A percentile compares a stretch with the other conserved stretches of the same genome.
Evolutionary conservation across 768 basidiomycete genomes (phyloP).

Genomic region (Pleurotus pulmonarius): DNA sequence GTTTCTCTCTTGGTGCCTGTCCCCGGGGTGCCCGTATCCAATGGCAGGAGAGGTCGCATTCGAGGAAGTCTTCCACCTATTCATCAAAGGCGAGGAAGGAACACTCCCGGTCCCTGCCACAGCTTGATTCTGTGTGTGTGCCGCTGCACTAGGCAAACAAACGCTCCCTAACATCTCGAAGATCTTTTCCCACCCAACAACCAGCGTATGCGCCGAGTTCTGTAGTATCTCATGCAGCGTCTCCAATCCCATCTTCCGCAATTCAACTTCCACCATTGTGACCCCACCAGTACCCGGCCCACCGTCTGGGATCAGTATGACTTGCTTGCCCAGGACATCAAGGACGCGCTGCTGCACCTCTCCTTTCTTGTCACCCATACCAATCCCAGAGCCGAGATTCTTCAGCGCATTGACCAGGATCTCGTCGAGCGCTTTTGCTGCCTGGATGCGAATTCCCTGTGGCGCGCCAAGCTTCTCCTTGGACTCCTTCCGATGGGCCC

Average conservation of each 20-base stretch:
- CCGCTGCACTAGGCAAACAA: slow-evolving; percentile 52
- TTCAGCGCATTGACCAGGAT: slow-evolving; percentile 76
- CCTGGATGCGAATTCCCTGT: slow-evolving; percentile 79
- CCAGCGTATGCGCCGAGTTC: slow-evolving; percentile 85
- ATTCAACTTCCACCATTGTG: slow-evolving; percentile 58
- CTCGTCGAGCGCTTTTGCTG: slow-evolving; percentile 83
- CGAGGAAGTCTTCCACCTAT: slow-evolving; percentile 20
- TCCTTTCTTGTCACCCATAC: slow-evolving; percentile 52
- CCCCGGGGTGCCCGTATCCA: slow-evolving; percentile 49
- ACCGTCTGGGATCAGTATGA: slow-evolving; percentile 46
- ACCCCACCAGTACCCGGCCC: slow-evolving; percentile 9
- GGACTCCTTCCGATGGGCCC: background rate
- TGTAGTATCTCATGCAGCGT: slow-evolving; percentile 89
- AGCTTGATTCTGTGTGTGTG: slow-evolving; percentile 38
- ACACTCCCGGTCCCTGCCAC: slow-evolving; percentile 30
- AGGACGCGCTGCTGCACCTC: slow-evolving; percentile 80
- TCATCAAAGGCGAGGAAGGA: slow-evolving; percentile 33
- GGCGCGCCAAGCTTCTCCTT: slow-evolving; percentile 45
- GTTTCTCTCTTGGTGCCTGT: slow-evolving; percentile 51
- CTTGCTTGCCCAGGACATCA: slow-evolving; percentile 79
- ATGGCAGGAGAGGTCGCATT: slow-evolving; percentile 22
- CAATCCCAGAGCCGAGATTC: slow-evolving; percentile 47
- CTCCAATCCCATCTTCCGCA: slow-evolving; percentile 85
- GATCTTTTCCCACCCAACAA: slow-evolving; percentile 91
- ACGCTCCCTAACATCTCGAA: slow-evolving; percentile 91